These are phyloP conservation scores for Podospora didyma DNA, from an alignment of 495 filamentous ascomycete species.

Conservation along the genomic window DNA sequence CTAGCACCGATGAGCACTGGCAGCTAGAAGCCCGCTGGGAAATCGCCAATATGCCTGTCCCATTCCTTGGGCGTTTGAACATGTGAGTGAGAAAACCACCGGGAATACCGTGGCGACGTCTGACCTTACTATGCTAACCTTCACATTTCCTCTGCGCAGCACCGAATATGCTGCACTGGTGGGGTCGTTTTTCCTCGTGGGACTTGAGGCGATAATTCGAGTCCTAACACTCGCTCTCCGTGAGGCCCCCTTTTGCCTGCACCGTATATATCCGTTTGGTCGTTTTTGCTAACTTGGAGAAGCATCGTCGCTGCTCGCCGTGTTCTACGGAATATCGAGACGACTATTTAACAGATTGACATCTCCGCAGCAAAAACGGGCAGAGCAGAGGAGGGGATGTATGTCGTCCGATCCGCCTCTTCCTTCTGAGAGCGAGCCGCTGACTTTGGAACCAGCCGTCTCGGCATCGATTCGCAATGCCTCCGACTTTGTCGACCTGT, in stretches of 20 bases:
- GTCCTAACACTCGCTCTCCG: slow-evolving; percentile 88
- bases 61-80: slow-evolving; percentile 78
- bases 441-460: slow-evolving; percentile 36
- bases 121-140: not conserved
- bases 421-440: not conserved
- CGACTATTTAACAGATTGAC: slow-evolving; percentile 76
- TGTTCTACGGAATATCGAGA: slow-evolving; percentile 80
- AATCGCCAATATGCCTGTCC: slow-evolving; percentile 62
- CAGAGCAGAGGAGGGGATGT: slow-evolving; percentile 55
- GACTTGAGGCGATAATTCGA: slow-evolving; percentile 74
- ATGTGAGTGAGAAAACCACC: slow-evolving; percentile 51
- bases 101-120: not conserved
- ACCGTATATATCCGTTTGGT: slow-evolving; percentile 13
- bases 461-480: slow-evolving; percentile 58
- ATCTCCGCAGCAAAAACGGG: slow-evolving; percentile 60
- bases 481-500: slow-evolving; percentile 88
- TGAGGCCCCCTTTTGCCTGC: slow-evolving; percentile 39
- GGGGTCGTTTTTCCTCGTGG: slow-evolving; percentile 74
- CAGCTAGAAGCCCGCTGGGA: slow-evolving; percentile 4
- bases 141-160: slow-evolving; percentile 33
- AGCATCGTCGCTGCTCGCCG: slow-evolving; percentile 73
- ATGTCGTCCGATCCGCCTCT: slow-evolving; percentile 15
- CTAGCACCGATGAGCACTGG: slow-evolving; percentile 6
- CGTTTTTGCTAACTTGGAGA: slow-evolving; percentile 16
- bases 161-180: slow-evolving; percentile 83